Evolutionary conservation across 805 yeast genomes (phyloP).

Genomic region (Candida railenensis): DNA sequence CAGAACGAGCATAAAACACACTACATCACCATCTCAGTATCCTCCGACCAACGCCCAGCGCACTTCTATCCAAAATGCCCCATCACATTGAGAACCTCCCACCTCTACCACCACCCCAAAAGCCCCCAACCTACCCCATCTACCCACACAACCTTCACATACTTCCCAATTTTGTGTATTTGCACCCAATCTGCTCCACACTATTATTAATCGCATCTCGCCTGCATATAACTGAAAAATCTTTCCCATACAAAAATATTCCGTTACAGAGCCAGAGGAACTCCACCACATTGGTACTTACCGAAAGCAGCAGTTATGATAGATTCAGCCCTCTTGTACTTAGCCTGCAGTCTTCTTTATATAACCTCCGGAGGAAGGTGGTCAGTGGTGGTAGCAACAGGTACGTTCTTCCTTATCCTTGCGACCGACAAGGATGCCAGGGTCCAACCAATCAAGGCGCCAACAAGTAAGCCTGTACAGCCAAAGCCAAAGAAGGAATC

Average conservation of each 20-base stretch:
- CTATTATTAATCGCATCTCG: neutral
- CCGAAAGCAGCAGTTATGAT: neutral
- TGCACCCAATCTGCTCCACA: neutral
- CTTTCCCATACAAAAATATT: neutral
- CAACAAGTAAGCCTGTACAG: slow-evolving; percentile 1
- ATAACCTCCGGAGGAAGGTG: slow-evolving; percentile 44
- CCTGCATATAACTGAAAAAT: slow-evolving; percentile 5
- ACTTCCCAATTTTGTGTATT: too few relatives aligned
- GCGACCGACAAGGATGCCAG: slow-evolving; percentile 7
- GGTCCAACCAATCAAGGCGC: neutral
- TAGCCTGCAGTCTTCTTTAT: slow-evolving; percentile 26
- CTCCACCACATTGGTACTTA: neutral
- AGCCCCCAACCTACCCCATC: too few relatives aligned
- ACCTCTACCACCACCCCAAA: too few relatives aligned
- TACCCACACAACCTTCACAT: too few relatives aligned
- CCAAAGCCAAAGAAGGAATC: slow-evolving; percentile 19
- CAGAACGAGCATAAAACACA: too few relatives aligned
- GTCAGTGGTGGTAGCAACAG: slow-evolving; percentile 28
- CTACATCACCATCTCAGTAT: too few relatives aligned
- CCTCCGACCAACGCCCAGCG: too few relatives aligned
- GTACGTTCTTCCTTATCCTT: slow-evolving; percentile 8
- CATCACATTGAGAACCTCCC: too few relatives aligned
- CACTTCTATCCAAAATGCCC: too few relatives aligned
- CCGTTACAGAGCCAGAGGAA: neutral
- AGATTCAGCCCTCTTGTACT: slow-evolving; percentile 10